These are phyloP conservation scores for Emergomyces pasteurianus DNA, from an alignment of 2,329 filamentous ascomycete genomes.

Conservation along the genomic window DNA sequence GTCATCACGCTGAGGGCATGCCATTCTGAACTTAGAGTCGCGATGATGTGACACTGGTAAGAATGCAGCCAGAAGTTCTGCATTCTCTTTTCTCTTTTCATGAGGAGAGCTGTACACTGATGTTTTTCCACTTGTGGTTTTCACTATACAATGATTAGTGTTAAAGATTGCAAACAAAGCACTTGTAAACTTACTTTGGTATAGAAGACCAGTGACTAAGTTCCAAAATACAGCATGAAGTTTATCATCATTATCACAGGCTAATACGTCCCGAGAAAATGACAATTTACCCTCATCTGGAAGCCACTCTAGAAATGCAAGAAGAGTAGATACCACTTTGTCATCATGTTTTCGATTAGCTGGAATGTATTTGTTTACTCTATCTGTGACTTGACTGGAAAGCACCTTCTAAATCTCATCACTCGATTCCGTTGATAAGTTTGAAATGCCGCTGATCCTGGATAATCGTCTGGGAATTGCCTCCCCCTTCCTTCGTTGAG, in stretches of 20 bases:
- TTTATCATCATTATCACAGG: neutral
- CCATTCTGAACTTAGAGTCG: neutral
- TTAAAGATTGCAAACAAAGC: neutral
- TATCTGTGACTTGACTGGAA: neutral
- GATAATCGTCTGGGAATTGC: neutral
- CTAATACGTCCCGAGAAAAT: neutral
- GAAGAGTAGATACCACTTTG: neutral
- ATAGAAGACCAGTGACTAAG: neutral
- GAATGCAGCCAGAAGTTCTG: neutral
- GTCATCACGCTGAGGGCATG: neutral
- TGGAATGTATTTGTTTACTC: neutral
- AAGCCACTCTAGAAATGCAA: neutral
- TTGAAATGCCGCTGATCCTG: neutral
- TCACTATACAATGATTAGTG: no score
- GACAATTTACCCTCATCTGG: neutral
- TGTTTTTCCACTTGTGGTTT: neutral
- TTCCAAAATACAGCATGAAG: slow-evolving; percentile 1
- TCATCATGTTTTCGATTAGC: neutral
- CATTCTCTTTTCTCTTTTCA: neutral
- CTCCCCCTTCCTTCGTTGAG: neutral
- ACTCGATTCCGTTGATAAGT: neutral
- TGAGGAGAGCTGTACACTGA: neutral
- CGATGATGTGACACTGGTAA: neutral
- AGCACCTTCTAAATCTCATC: neutral
- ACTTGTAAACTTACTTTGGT: no score